Evolutionary conservation across 345 rosid genomes (phyloP), one percentile per base, ranked within the genome.

Genomic region (Moricandia moricandioides): DNA sequence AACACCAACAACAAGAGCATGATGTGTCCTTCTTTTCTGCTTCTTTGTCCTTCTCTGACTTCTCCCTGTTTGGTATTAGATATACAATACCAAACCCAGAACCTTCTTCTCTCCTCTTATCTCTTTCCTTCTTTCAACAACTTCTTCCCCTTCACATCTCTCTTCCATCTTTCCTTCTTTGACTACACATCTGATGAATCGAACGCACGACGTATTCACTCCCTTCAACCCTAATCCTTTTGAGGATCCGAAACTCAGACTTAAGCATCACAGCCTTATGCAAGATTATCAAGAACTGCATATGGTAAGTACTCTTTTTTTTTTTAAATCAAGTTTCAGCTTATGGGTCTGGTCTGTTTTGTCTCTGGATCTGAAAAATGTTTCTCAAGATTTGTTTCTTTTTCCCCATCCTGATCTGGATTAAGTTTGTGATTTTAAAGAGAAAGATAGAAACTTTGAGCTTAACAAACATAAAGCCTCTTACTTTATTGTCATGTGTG

Each of bases 281-380:
- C 93, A 91, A 80, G 95, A 88, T 69, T 89, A 74, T 68, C 77
- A 66, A 62, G 89, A 88, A 63, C 58, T 89, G 40, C 73, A 73
- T 14, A 85, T 79, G 91, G 97, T 91, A 80, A 57, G 3, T n/a
- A 7, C 49, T 58, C 6, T 29, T 26, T 72, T 6, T 47, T 47
- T 45, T n/a, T 45, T 47, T 55, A 30, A 24, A 55, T 73, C 33
- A 72, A 65, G 60, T 76, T 79, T 66, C 17, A 31, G 62, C 66
- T 76, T 6, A 26, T 27, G 24, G 31, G 62, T 80, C 67, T 67
- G 21, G 5, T 62, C 40, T 57, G 26, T 52, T 70, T 62, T 71
- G 37, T 73, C 35, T 55, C 74, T 74, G 71, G 91, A 87, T 87
- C 88, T 79, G 72, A 78, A 18, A 18, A 58, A 34, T 27, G 72